Evolutionary conservation across 768 basidiomycete species (phyloP), one percentile per base, ranked within the genome.

Genomic region (Termitomyces heimii): DNA sequence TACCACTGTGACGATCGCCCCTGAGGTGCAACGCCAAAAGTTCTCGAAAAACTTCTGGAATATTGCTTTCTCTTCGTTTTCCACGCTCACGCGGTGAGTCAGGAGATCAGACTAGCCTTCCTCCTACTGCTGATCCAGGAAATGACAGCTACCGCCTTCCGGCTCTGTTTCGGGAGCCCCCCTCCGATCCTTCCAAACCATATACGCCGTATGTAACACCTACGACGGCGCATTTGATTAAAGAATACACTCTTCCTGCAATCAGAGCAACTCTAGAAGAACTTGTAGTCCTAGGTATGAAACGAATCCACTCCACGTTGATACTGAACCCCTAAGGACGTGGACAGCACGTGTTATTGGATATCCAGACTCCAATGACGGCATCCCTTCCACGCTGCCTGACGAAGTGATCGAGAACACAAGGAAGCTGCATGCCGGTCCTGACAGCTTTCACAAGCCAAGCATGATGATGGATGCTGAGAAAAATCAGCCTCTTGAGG

Each of bases 11-110:
- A 73, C 62, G 0, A 72, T 83, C 53, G 78, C 77, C 13, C 73
- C 81, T 18, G 82, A 86, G 60, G 82, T 86, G n/a, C 85, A 85
- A 63, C 75, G 83, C 14, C 66, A 73, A 60, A 86, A 85, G 64
- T 88, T 80, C 58, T 60, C 70, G 2, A 88, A 88, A 71, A 85
- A 85, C 61, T 75, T 85, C 47, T 85, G 81, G 85, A 87, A 85
- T 62, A 71, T 82, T 47, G 73, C 74, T 1, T 80, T 86, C 60
- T 78, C 82, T 1, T 77, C 80, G 8, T 70, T 79, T 53, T 65
- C 82, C 0, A 80, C 83, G 0, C 73, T 87, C 37, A 77, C 79
- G 0, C 71, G 76, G 67, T 77, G 62, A 18, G 69, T 63, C 10
- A 31, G 13, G 20, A 10, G 7, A 39, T 44, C 20, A 32, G 31